Evolutionary conservation across 257 asterid species (phyloP), one percentile per base, ranked within the genome.

Genomic region (Penstemon newberryi): DNA sequence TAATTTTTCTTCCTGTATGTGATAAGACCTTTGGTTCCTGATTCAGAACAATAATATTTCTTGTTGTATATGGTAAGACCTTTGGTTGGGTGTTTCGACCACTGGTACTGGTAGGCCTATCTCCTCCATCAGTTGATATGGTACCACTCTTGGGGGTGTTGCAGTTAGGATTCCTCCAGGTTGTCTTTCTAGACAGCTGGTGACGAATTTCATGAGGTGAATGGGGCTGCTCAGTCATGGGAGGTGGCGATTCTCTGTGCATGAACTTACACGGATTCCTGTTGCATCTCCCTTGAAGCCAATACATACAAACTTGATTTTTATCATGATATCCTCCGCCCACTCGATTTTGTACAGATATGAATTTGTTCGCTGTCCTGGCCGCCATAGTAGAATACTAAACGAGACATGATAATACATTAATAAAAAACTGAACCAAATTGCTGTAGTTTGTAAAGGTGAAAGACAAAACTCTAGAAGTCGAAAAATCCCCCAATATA

Each of bases 251-350:
- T 54, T 68, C 73, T 40, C 54, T 15, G 65, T 84, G 94, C 74
- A 75, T 53, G 79, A 66, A 87, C 55, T 49, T 66, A 45, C 94
- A 84, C 4, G 93, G 93, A 52, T 82, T 73, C 65, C 81, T 77
- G 51, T 47, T 84, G 79, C 94, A 87, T 65, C 70, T 76, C 49
- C 94, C 94, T 33, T 63, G 18, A 50, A 75, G 83, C 94, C 94
- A 87, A 74, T 37, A 87, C 7, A 12, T 38, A 63, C 90, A 87
- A 13, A 80, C 82, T 73, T 59, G 42, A 38, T 55, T 76, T 56
- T 52, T 68, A 19, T 4, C 75, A 52, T 38, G 67, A 15, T 37
- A 53, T 66, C 71, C 72, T 50, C 81, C 59, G 4, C 59, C 19
- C 11, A 49, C 15, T 12, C 75, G 77, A 41, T 43, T 57, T 60